Base-by-base conservation (phyloP, 2,329 filamentous ascomycete genomes). In the Lachnellula cervina region DNA sequence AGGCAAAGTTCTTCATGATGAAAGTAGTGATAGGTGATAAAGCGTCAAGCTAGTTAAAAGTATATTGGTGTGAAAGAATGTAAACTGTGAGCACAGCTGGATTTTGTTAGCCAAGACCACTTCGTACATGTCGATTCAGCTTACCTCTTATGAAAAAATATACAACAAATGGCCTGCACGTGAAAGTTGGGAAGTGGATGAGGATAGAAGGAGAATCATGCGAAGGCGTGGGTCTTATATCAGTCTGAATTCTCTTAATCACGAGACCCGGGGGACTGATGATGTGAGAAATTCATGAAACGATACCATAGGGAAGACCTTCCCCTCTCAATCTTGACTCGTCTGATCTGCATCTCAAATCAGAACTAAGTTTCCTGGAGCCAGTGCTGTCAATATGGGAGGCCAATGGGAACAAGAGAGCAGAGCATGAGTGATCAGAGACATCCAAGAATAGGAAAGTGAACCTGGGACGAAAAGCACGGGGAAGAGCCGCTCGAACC, bases 1-100 rank as follows among this genome's bases (percentile, higher is more conserved):
- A 64, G 60, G 67, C 68, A 60, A 73, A 66, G 64, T 70, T 71
- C 69, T 74, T 75, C 73, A 74, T 75, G 56, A 62, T 73, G 70
- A 64, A 58, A 51, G 56, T 56, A 58, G 52, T 17, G 49, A 54
- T 51, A 49, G 44, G 32, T 46, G 28, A 37, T 56, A 46, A 64
- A 32, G 60, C 59, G 55, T 66, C 59, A 59, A 66, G 62, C 60
- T 61, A 44, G 48, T 63, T 32, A 35, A 23, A 57, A 63, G 52
- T 59, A 57, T 55, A 43, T 58, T 32, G 55, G 43, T 44, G 46
- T 56, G 59, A 61, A 55, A 56, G 51, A 64, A 61, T 59, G 55
- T 56, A 61, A 61, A 38, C 54, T 55, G 48, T 57, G 63, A 69
- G 67, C 64, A 59, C 65, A 67, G 64, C 64, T 68, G 52, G 14